Evolutionary conservation across 768 basidiomycete genomes (phyloP).

Genomic region (Mycena maculata): DNA sequence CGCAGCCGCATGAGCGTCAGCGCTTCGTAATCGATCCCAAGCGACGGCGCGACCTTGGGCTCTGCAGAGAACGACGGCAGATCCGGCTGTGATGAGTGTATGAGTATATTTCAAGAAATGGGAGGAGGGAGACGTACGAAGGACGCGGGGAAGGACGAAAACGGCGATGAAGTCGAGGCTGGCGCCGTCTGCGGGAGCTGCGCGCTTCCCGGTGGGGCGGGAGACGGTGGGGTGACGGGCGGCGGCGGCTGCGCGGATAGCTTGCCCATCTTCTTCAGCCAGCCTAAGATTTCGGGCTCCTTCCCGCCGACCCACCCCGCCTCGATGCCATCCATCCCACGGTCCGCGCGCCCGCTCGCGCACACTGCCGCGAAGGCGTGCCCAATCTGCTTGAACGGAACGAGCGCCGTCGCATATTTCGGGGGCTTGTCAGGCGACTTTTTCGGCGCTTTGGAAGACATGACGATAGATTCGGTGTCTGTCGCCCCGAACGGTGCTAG

Average conservation of each 20-base stretch:
- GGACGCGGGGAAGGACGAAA: conserved; percentile 73
- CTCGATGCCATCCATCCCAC: conserved; percentile 71
- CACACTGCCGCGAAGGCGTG: conserved; percentile 83
- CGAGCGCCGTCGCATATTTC: conserved; percentile 76
- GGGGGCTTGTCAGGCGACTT: conserved; percentile 66
- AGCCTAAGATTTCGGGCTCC: conserved; percentile 78
- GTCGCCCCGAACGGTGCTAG: conserved; percentile 71
- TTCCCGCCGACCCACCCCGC: conserved; percentile 79
- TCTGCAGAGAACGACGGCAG: conserved; percentile 37
- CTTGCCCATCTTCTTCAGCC: conserved; percentile 80
- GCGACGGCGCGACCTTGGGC: conserved; percentile 42
- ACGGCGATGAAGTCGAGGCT: conserved; percentile 46
- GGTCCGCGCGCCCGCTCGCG: conserved; percentile 62
- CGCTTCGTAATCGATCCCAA: conserved; percentile 80
- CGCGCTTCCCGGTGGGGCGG: conserved; percentile 34
- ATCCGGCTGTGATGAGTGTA: conserved; percentile 37
- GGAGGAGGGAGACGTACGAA: conserved; percentile 54
- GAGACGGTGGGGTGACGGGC: conserved; percentile 19
- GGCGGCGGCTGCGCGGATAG: conserved; percentile 50
- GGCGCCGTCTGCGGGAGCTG: conserved; percentile 47
- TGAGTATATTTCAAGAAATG: conserved; percentile 25
- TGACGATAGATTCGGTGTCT: conserved; percentile 73
- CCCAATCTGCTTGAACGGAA: conserved; percentile 81
- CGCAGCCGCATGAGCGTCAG: conserved; percentile 83
- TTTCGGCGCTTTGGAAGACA: conserved; percentile 73